Percentiles rank a stretch among this genome's conserved stretches.
phyloP scores from a whole-genome alignment of 1,139 yeast genomes.

The Protomyces arabidopsidicola region DNA sequence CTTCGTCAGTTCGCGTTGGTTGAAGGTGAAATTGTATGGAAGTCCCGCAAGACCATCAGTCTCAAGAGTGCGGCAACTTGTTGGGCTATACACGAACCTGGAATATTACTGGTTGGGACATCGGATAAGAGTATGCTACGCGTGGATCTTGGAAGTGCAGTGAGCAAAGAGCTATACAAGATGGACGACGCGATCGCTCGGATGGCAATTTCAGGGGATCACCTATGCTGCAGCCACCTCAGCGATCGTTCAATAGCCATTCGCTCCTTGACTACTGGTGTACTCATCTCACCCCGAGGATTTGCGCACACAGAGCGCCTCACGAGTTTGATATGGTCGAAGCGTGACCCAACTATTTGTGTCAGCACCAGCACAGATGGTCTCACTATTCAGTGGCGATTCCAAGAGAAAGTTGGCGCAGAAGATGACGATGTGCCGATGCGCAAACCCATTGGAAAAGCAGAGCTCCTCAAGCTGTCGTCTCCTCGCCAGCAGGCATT shows the following conservation, averaged over 20 bases:
- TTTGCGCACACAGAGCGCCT: conserved; percentile 7
- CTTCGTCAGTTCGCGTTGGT: background rate
- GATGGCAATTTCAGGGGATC: background rate
- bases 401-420: background rate
- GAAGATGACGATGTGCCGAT: conserved; percentile 1
- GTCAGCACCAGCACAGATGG: conserved; percentile 13
- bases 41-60: background rate
- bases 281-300: conserved; percentile 3
- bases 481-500: background rate
- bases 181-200: conserved; percentile 5
- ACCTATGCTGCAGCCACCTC: conserved; percentile 7
- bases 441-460: conserved; percentile 4
- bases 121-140: conserved; percentile 1
- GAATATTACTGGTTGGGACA: conserved; percentile 1
- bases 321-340: conserved; percentile 12
- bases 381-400: conserved; percentile 5
- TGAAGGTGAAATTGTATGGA: background rate
- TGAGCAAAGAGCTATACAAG: conserved; percentile 2
- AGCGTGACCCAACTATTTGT: background rate
- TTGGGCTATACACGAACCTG: background rate
- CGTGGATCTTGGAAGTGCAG: background rate
- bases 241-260: conserved; percentile 5
- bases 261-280: conserved; percentile 6
- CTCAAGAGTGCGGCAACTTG: conserved; percentile 1
- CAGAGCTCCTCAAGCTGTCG: background rate